Evolutionary conservation across 805 yeast species (phyloP), one percentile per base, ranked within the genome.

Genomic region (Metschnikowia matae): DNA sequence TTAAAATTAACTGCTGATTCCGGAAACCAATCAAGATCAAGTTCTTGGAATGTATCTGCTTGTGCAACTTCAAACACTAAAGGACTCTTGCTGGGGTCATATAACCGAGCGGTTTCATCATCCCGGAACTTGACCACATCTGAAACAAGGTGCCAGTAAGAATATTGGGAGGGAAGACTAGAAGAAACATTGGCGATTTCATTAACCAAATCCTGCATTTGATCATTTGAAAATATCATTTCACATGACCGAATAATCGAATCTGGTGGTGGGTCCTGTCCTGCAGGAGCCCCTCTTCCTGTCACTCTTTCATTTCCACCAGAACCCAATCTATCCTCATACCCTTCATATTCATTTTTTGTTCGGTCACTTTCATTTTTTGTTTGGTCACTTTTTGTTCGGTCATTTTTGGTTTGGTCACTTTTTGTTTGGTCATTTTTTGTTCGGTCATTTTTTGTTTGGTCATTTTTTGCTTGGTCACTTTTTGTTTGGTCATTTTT

Each of bases 41-140:
- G 13, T 8, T 44, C 26, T 1, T 6, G 46, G 6, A 15, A 21
- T 6, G 13, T 11, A 26, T 42, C 36, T 11, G 26, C 33, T 11
- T 21, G 33, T 3, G 15, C 48, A 7, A 35, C 40, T 18, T 40
- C 52, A 32, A 49, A 52, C 26, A 54, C 48, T 18, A 50, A 18
- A 5, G 38, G 31, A 32, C 53, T 47, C 15, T 44, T 48, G 13
- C 39, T 15, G 29, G 57, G 57, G 40, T 54, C 52, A 46, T 46
- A 52, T 3, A 49, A 7, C 15, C 37, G 34, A 1, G 33, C 14
- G 13, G 37, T 14, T 14, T 44, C 45, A n/a, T 23, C 45, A 10
- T 45, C 46, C 13, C 51, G 48, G 39, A 46, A 48, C 42, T 48
- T 44, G 35, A 51, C 50, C 40, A 54, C 54, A 11, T 48, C 56